phyloP scores from a whole-genome alignment of 164 flowering plant genomes.

The Warburgia ugandensis region DNA sequence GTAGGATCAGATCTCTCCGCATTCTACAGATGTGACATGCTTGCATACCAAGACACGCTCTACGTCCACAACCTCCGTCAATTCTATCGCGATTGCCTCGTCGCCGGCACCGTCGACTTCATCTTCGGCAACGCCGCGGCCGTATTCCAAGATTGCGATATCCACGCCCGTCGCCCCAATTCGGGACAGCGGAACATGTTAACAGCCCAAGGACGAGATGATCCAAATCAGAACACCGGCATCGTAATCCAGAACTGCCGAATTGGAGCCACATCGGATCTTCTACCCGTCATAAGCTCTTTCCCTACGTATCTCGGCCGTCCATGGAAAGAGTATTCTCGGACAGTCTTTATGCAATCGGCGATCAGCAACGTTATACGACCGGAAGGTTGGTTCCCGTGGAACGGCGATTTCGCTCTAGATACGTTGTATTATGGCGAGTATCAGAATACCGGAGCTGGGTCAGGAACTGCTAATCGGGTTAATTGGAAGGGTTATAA shows the following conservation, averaged over 20 bases:
- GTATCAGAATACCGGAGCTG: conserved; percentile 58
- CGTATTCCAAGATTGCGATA: conserved; percentile 59
- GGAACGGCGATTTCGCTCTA: conserved; percentile 59
- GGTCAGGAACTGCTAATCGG: conserved; percentile 47
- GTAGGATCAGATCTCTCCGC: conserved; percentile 72
- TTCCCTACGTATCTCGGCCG: conserved; percentile 63
- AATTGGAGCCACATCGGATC: conserved; percentile 54
- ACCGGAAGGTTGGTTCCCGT: conserved; percentile 68
- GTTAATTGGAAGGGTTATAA: conserved; percentile 62
- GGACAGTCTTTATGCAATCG: conserved; percentile 58
- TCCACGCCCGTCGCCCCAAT: conserved; percentile 61
- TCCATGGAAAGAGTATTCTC: conserved; percentile 76
- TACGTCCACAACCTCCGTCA: conserved; percentile 78
- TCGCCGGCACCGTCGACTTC: conserved; percentile 74
- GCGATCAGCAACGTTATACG: conserved; percentile 40
- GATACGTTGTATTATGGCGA: conserved; percentile 54
- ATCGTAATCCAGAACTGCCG: conserved; percentile 58
- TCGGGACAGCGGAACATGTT: conserved; percentile 64
- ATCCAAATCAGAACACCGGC: conserved; percentile 81
- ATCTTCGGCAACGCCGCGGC: conserved; percentile 76
- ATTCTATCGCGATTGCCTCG: conserved; percentile 46
- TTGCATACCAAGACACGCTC: conserved; percentile 85
- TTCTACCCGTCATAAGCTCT: conserved; percentile 26
- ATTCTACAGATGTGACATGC: conserved; percentile 62
- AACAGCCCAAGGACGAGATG: conserved; percentile 69